Evolutionary conservation across 306 rosid species (phyloP), one percentile per base, ranked within the genome.

Genomic region (Senna siamea): DNA sequence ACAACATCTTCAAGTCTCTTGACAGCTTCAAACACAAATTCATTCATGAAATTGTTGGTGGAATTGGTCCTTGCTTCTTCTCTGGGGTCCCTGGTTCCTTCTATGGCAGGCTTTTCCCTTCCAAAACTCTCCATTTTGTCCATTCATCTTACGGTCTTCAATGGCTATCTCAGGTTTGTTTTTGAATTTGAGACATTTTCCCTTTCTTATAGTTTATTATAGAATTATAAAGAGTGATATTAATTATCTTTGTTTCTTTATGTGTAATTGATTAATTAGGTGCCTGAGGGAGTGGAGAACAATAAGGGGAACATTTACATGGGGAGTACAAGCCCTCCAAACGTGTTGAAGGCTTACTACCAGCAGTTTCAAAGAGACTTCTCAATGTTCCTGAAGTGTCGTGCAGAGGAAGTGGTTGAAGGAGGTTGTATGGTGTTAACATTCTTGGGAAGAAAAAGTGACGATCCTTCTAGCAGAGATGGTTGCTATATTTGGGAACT

Each of bases 401-500:
- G 89, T 37, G 85, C 86, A 0, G 69, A 81, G 37, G 93, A 88
- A 38, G 18, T 88, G 23, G 80, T 86, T 22, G 65, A 62, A 51
- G 86, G 86, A 2, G 93, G 90, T 8, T 17, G 72, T 13, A 86
- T 86, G 90, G 86, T 88, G 35, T 56, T 88, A 13, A 88, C 93
- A 2, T 38, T 78, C n/a, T 66, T 86, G 50, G 93, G 93, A 48
- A 72, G 93, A 77, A 78, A 17, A 44, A 88, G 84, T 8, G 83
- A 84, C 4, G 80, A 84, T 28, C 88, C 78, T 2, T 57, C 82
- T 9, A 75, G 83, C 86, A 82, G 82, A 52, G 90, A 88, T 30
- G 59, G 90, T 46, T 88, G 86, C 60, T 80, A 69, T 32, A 84
- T 88, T 52, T 88, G 89, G 90, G 84, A 83, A 60, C 92, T 88